phyloP scores from a whole-genome alignment of 768 basidiomycete genomes.

The Tylopilus sp. region DNA sequence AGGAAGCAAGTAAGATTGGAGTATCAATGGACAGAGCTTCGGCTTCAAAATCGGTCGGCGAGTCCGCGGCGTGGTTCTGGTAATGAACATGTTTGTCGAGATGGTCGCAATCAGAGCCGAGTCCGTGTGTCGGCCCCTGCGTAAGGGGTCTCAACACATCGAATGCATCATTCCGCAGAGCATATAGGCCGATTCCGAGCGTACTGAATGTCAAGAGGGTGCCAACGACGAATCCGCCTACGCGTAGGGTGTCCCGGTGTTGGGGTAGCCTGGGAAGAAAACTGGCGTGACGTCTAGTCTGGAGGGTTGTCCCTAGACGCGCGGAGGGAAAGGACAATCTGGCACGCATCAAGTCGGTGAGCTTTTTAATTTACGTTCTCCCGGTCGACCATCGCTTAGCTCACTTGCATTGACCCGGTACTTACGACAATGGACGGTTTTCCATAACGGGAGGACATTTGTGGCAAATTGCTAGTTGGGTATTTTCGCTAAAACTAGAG shows the following conservation, averaged over 20 bases:
- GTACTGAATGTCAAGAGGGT: constrained; percentile 21
- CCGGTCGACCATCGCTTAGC: too few relatives aligned
- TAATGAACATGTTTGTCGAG: background rate
- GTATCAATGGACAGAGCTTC: background rate
- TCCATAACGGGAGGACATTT: constrained; percentile 7
- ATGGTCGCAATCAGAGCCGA: background rate
- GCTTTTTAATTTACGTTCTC: too few relatives aligned
- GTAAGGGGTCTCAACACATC: constrained; percentile 7
- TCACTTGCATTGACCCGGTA: too few relatives aligned
- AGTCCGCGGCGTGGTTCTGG: background rate
- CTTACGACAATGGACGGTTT: too few relatives aligned
- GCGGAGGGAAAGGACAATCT: background rate
- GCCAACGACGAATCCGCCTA: constrained; percentile 15
- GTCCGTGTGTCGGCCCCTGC: background rate
- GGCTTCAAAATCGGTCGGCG: background rate
- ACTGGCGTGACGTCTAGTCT: constrained; percentile 1
- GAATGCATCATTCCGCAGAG: constrained; percentile 2
- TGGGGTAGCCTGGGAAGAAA: background rate
- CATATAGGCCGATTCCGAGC: constrained; percentile 19
- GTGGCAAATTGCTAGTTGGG: background rate
- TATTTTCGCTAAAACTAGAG: constrained; percentile 2
- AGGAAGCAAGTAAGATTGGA: constrained; percentile 10
- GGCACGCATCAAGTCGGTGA: background rate
- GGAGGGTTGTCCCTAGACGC: background rate
- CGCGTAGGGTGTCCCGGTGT: constrained; percentile 3